Base-by-base conservation (phyloP, 306 rosid species). In the Corylus americana region DNA sequence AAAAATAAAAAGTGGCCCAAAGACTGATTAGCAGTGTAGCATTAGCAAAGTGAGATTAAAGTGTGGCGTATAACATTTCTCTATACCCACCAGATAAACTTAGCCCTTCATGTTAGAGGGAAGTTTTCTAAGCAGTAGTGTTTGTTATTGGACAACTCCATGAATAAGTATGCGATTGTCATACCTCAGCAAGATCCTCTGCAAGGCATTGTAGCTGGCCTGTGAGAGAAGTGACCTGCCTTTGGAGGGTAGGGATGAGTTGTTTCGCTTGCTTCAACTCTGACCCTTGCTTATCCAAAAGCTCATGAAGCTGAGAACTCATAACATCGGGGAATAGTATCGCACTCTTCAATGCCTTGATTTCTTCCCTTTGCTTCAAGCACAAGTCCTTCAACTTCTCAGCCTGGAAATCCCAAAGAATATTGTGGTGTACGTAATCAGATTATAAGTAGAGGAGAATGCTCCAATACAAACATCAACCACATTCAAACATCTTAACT, bases 381-480 rank as follows among this genome's bases (percentile, higher is more conserved):
- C 99, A 96, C 83, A 96, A 83, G 79, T 96, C 99, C 83, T 93
- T 96, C 87, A 96, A 72, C 88, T 95, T 95, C 82, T 95, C 99
- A 79, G 87, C 95, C 99, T 95, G 75, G 55, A 84, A 62, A 79
- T 81, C 72, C 78, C 83, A 54, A 45, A 11, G 67, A 42, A 49
- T 12, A 2, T 10, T 49, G 45, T 42, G 7, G 8, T 42, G 7
- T 22, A 22, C 25, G 25, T 5, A 42, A 42, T 42, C 45, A 42
- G 45, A 8, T 42, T 5, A 42, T 42, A 42, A 6, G 45, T 42
- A 42, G 45, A 42, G 45, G 45, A 42, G 45, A 42, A 42, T 42
- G 7, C 7, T 42, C 8, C 45, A 42, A 42, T 42, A 42, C 45
- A 42, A 42, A 42, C 8, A 42, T 42, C 45, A 42, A 42, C 45